phyloP scores from a whole-genome alignment of 2,329 filamentous ascomycete species.

The Emergomyces orientalis region DNA sequence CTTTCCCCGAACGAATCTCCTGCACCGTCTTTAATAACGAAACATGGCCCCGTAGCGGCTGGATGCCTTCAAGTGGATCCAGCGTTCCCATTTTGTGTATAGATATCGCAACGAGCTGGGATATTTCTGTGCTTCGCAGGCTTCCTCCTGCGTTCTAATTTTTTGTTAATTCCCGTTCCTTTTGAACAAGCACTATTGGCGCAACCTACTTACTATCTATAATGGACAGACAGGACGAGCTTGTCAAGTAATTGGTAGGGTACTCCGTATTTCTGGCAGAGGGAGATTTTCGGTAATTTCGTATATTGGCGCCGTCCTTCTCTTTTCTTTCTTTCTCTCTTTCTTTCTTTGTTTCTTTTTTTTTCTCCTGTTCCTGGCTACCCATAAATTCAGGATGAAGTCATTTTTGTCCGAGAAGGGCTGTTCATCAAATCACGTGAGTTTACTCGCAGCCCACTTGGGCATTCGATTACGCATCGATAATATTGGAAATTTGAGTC shows the following conservation, averaged over 20 bases:
- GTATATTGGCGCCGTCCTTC: background rate
- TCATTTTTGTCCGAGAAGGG: background rate
- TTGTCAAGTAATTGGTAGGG: background rate
- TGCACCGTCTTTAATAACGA: slow-evolving; percentile 37
- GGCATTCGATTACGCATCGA: no score
- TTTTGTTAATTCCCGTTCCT: background rate
- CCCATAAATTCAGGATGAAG: background rate
- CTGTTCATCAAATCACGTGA: background rate
- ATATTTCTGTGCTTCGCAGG: background rate
- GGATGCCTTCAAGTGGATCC: slow-evolving; percentile 18
- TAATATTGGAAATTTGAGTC: no score
- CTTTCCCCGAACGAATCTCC: slow-evolving; percentile 33
- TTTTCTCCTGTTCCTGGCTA: background rate
- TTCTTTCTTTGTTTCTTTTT: background rate
- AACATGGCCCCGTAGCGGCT: slow-evolving; percentile 28
- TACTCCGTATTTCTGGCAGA: background rate
- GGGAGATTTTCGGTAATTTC: background rate
- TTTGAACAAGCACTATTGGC: background rate
- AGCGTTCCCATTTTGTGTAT: background rate
- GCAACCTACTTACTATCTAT: background rate
- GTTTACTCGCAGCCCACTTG: no score
- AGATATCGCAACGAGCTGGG: background rate
- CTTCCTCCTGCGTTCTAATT: no score
- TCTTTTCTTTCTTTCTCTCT: background rate
- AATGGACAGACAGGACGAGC: background rate